phyloP scores from a whole-genome alignment of 768 basidiomycete genomes.

The Cyclocybe aegerita region DNA sequence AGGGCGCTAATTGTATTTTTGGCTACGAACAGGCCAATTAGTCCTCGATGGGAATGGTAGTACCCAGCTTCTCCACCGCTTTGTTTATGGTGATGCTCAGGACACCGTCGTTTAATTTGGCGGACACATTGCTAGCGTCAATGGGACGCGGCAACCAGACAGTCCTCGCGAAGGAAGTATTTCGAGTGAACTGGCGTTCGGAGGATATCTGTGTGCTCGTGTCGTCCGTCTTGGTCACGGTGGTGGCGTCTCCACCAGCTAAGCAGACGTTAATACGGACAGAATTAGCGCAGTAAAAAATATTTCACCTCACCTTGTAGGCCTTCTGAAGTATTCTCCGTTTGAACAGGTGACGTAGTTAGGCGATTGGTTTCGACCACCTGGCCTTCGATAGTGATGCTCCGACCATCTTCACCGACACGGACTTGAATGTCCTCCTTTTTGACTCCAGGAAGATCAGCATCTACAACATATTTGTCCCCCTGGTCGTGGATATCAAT shows the following conservation, averaged over 20 bases:
- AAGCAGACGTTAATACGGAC: neutral
- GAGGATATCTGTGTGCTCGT: conserved; percentile 48
- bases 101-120: conserved; percentile 69
- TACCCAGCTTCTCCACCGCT: conserved; percentile 54
- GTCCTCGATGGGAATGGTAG: conserved; percentile 39
- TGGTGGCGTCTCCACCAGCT: conserved; percentile 15
- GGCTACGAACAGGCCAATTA: conserved; percentile 17
- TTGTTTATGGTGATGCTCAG: conserved; percentile 63
- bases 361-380: conserved; percentile 28
- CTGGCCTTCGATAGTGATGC: conserved; percentile 72
- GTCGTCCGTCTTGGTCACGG: conserved; percentile 23
- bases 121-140: conserved; percentile 55
- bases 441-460: conserved; percentile 76
- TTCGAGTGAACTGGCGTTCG: conserved; percentile 60
- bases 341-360: conserved; percentile 14
- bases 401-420: conserved; percentile 68
- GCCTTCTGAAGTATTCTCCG: conserved; percentile 11
- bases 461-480: conserved; percentile 66
- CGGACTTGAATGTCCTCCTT: conserved; percentile 75
- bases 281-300: neutral
- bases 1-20: neutral
- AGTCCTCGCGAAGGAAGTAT: conserved; percentile 62
- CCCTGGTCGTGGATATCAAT: conserved; percentile 70
- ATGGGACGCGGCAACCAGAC: conserved; percentile 70
- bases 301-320: no score